Base-by-base conservation (phyloP, 805 yeast genomes). In the Saturnispora halmiae region DNA sequence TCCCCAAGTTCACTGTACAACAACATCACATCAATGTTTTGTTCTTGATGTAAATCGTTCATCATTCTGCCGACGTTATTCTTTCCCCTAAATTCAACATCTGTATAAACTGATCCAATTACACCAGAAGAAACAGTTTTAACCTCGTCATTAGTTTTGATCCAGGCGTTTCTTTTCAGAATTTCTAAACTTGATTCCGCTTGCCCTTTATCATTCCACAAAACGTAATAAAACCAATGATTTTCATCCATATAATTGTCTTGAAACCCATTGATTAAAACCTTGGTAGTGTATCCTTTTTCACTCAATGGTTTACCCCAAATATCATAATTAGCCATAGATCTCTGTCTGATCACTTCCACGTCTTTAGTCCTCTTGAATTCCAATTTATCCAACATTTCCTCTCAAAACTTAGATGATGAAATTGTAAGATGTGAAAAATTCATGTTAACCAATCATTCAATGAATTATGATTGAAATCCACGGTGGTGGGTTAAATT, bases 1-100 rank as follows among this genome's bases (percentile, higher is more conserved):
- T 67, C 70, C 13, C 82, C 90, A 16, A 82, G 75, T 36, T 79
- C 92, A 46, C 90, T 79, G 67, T 83, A 84, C 38, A 85, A 66
- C 31, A 65, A 64, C 28, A 68, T 56, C 25, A 65, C 56, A 21
- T 56, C 56, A 25, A 56, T 34, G 19, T 61, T 69, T 32, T 53
- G 32, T 31, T 45, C 15, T 5, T 56, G 48, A 40, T 63, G 59
- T 28, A 74, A 48, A 19, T 41, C 35, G 11, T 42, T 42, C 33
- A 79, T 59, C 79, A 79, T 69, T 21, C 43, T 40, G 6, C 56
- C 55, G 0, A 82, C 82, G 50, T 73, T 75, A 2, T 82, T 81
- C 45, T 67, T 69, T 11, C 71, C 68, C 38, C 87, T 67, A 48
- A 62, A 59, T 31, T 64, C 49, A 13, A 59, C 55, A 6, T 67